A percentile compares a stretch with the other conserved stretches of the same genome.
These are phyloP conservation scores for Ambispora gerdemannii DNA, from an alignment of 192 early-diverging fungal species.

Conservation along the genomic window DNA sequence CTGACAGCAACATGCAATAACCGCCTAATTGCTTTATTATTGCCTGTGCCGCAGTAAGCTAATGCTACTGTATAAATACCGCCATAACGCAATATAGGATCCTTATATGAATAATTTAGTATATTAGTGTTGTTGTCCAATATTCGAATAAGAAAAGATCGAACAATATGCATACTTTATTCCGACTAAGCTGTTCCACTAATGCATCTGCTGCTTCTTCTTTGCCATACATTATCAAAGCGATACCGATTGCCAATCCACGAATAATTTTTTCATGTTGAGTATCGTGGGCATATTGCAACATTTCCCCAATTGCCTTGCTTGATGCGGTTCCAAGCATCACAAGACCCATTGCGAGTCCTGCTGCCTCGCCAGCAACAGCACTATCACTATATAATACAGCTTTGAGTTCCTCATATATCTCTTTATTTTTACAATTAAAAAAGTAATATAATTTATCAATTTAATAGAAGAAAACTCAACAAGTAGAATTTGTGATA, in stretches of 20 bases:
- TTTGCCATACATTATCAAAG: constrained; percentile 95
- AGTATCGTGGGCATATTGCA: constrained; percentile 96
- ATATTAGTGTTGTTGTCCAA: too few relatives aligned
- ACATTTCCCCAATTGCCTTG: constrained; percentile 87
- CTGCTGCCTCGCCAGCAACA: constrained; percentile 96
- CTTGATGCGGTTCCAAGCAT: constrained; percentile 90
- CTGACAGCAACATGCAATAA: constrained; percentile 96
- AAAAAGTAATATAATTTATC: neutral
- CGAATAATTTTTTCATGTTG: constrained; percentile 99
- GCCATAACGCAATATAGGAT: constrained; percentile 92
- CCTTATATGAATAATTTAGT: constrained; percentile 39
- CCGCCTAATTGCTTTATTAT: constrained; percentile 92
- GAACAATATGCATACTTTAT: constrained; percentile 83
- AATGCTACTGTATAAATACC: constrained; percentile 97
- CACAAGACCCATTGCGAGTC: constrained; percentile 92
- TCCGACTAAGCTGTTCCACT: constrained; percentile 76
- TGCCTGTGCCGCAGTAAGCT: constrained; percentile 97
- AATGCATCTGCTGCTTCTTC: constrained; percentile 93
- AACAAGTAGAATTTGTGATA: constrained; percentile 1
- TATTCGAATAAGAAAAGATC: too few relatives aligned
- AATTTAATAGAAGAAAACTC: neutral
- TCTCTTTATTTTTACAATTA: too few relatives aligned
- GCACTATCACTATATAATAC: constrained; percentile 92
- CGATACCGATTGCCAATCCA: constrained; percentile 89
- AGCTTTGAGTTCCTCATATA: constrained; percentile 84